These are phyloP conservation scores for Phlebiopsis flavidoalba DNA, from an alignment of 768 basidiomycete species.

Conservation along the genomic window DNA sequence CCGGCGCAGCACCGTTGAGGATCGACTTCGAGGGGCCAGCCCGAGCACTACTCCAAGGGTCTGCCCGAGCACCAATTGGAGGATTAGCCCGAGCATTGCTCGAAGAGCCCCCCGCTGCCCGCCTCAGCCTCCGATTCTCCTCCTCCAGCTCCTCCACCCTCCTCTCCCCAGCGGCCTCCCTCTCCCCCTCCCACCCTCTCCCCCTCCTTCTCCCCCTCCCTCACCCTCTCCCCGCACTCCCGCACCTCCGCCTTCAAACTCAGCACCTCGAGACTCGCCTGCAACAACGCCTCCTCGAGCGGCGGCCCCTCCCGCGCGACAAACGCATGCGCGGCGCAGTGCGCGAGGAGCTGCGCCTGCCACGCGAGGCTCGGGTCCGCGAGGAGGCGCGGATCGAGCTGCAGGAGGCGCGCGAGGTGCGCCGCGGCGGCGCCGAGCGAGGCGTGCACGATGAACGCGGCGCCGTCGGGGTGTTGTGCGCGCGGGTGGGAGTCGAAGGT, in stretches of 20 bases:
- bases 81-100: no score
- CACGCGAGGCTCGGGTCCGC: slow-evolving; percentile 45
- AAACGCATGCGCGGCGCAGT: slow-evolving; percentile 58
- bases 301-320: slow-evolving; percentile 26
- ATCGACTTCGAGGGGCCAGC: background rate
- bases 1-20: background rate
- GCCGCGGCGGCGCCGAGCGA: slow-evolving; percentile 38
- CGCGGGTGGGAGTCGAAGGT: slow-evolving; percentile 69
- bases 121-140: background rate
- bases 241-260: slow-evolving; percentile 13
- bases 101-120: background rate
- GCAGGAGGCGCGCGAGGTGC: slow-evolving; percentile 43
- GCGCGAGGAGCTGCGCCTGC: slow-evolving; percentile 58
- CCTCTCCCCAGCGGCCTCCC: background rate
- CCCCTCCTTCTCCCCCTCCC: background rate
- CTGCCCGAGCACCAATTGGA: no score
- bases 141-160: slow-evolving; percentile 9
- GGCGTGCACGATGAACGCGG: slow-evolving; percentile 51
- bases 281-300: slow-evolving; percentile 33
- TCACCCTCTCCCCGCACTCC: slow-evolving; percentile 10
- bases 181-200: background rate
- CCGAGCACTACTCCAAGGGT: background rate
- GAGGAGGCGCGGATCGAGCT: slow-evolving; percentile 41
- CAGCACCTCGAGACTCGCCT: slow-evolving; percentile 43
- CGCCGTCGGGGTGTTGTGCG: slow-evolving; percentile 47